These are phyloP conservation scores for Wickerhamiella alocasiicola DNA, from an alignment of 805 yeast species.

Conservation along the genomic window DNA sequence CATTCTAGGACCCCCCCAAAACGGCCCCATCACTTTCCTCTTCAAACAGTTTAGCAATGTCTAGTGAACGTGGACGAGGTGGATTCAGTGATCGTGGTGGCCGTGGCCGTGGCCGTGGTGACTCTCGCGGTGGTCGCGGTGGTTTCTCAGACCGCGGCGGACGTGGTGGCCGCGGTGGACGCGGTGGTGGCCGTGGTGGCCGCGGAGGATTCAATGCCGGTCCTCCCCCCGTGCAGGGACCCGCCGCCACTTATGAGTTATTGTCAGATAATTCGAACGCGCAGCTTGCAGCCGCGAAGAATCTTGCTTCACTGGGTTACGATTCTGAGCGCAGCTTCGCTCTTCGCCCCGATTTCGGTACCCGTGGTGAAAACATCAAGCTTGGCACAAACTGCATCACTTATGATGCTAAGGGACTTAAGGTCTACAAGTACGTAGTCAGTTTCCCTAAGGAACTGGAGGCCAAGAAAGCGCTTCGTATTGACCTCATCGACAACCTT, in stretches of 20 bases:
- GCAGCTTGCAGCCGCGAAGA: neutral
- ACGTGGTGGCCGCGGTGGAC: conserved; percentile 5
- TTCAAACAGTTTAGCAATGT: neutral
- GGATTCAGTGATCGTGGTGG: conserved; percentile 5
- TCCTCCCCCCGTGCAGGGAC: conserved; percentile 11
- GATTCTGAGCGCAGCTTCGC: neutral
- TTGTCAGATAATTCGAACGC: neutral
- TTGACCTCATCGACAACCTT: conserved; percentile 8
- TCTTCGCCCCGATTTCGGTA: conserved; percentile 9
- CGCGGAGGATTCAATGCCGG: conserved; percentile 8
- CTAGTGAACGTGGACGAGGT: conserved; percentile 4
- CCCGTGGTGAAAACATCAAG: conserved; percentile 6
- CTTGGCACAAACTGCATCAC: conserved; percentile 9
- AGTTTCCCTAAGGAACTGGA: conserved; percentile 10
- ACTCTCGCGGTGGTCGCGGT: neutral
- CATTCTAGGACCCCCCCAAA: too few relatives aligned
- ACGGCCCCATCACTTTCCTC: too few relatives aligned
- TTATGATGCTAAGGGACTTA: conserved; percentile 8
- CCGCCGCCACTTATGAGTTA: conserved; percentile 4
- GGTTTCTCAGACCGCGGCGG: conserved; percentile 3
- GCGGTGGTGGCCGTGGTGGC: conserved; percentile 11
- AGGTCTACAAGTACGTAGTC: conserved; percentile 7
- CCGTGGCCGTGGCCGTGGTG: conserved; percentile 1
- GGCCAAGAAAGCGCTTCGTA: conserved; percentile 7
- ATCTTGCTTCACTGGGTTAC: conserved; percentile 1